A percentile compares a stretch with the other conserved stretches of the same genome.
phyloP scores from a whole-genome alignment of 2,329 filamentous ascomycete genomes.

The Alternaria solani region DNA sequence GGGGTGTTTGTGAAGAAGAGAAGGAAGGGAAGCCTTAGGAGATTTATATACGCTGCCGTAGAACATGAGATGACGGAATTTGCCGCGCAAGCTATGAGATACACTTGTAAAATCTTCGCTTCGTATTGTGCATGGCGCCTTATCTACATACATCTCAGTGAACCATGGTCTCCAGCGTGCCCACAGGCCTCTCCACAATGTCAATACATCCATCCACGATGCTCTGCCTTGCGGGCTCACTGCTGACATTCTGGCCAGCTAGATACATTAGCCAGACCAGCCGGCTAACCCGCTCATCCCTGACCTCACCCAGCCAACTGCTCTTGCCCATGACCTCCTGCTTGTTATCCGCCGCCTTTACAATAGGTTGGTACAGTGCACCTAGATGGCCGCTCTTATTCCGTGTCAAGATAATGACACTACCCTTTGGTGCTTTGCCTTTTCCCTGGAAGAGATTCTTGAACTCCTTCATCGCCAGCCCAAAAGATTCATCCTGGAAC shows the following conservation, averaged over 20 bases:
- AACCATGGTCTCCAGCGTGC: conserved; percentile 84
- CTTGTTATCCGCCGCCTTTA: conserved; percentile 34
- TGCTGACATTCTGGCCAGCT: conserved; percentile 84
- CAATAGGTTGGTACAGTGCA: conserved; percentile 45
- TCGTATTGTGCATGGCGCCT: not conserved
- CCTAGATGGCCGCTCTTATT: conserved; percentile 68
- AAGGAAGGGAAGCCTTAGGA: not conserved
- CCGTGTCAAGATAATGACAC: conserved; percentile 77
- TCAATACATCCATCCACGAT: conserved; percentile 89
- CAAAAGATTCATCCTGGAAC: conserved; percentile 78
- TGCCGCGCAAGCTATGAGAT: not conserved
- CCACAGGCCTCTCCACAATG: conserved; percentile 86
- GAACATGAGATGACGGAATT: not conserved
- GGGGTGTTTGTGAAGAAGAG: not conserved
- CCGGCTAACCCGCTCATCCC: conserved; percentile 80
- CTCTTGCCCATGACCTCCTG: conserved; percentile 55
- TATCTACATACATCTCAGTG: conserved; percentile 3
- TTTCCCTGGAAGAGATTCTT: conserved; percentile 82
- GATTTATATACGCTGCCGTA: not conserved
- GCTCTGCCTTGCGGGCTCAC: conserved; percentile 78
- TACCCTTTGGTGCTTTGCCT: conserved; percentile 77
- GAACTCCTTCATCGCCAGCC: conserved; percentile 76
- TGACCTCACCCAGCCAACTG: conserved; percentile 72
- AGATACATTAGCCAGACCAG: conserved; percentile 91
- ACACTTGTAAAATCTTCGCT: not conserved